Percentiles rank a stretch among this genome's conserved stretches.
These are phyloP conservation scores for Leccinum uliginosum DNA, from an alignment of 768 basidiomycete species.

Conservation along the genomic window DNA sequence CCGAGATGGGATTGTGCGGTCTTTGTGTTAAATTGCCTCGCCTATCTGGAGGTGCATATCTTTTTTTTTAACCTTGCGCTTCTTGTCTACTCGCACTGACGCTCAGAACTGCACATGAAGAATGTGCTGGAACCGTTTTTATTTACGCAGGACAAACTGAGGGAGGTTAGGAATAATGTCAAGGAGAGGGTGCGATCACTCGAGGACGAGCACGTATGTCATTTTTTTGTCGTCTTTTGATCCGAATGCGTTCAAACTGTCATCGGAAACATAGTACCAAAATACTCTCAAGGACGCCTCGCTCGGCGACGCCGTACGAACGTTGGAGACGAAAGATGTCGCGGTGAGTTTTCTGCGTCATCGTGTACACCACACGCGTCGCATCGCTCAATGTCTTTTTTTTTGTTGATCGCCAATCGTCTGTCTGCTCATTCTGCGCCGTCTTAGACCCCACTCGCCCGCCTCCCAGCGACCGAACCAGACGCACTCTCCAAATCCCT, in stretches of 20 bases:
- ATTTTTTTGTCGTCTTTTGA: not conserved
- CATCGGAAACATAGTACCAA: slow-evolving; percentile 8
- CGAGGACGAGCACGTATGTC: slow-evolving; percentile 79
- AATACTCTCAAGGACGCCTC: slow-evolving; percentile 27
- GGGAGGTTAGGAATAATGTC: slow-evolving; percentile 53
- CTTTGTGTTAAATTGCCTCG: slow-evolving; percentile 83
- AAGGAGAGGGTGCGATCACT: slow-evolving; percentile 59
- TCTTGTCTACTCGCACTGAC: not conserved
- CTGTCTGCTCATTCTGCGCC: not conserved
- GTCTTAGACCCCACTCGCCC: slow-evolving; percentile 69
- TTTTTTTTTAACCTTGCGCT: not conserved
- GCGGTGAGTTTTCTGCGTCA: slow-evolving; percentile 10
- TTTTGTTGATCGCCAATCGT: not conserved
- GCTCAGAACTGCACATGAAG: slow-evolving; percentile 32
- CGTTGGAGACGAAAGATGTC: slow-evolving; percentile 20
- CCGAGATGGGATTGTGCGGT: slow-evolving; percentile 77
- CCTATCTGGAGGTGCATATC: slow-evolving; percentile 67
- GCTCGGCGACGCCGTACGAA: slow-evolving; percentile 23
- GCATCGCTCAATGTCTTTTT: not conserved
- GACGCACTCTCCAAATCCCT: slow-evolving; percentile 59
- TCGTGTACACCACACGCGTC: not conserved
- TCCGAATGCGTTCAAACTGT: too few species aligned
- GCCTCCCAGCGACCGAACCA: slow-evolving; percentile 57
- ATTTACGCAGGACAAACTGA: slow-evolving; percentile 62
- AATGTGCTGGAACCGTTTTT: slow-evolving; percentile 60